Percentiles rank a stretch among this genome's conserved stretches.
These are phyloP conservation scores for Arachnomyces sp. DNA, from an alignment of 2,329 filamentous ascomycete genomes.

Conservation along the genomic window DNA sequence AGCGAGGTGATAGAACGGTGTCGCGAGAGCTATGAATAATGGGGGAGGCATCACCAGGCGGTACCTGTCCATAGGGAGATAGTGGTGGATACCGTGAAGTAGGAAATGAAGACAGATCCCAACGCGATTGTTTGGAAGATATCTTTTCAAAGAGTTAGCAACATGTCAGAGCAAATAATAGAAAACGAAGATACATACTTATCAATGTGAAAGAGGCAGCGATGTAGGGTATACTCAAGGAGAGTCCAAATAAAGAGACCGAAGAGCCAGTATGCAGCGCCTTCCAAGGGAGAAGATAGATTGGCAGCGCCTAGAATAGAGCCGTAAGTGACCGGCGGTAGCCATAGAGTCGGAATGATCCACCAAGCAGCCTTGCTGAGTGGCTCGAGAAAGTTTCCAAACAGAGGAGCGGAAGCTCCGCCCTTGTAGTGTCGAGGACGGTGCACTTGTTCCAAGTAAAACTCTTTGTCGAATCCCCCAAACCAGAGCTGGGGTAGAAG, in stretches of 20 bases:
- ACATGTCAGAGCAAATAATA: background rate
- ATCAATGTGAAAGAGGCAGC: constrained; percentile 91
- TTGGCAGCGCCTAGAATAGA: constrained; percentile 58
- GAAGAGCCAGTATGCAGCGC: constrained; percentile 57
- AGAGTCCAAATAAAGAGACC: constrained; percentile 81
- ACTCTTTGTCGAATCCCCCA: constrained; percentile 85
- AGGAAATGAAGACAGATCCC: constrained; percentile 82
- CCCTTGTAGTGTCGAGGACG: constrained; percentile 93
- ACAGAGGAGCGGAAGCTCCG: constrained; percentile 83
- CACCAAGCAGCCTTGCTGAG: constrained; percentile 93
- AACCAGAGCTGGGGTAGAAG: constrained; percentile 82
- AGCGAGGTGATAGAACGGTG: constrained; percentile 87
- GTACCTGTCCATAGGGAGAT: constrained; percentile 98
- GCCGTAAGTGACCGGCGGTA: constrained; percentile 71
- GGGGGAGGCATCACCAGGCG: constrained; percentile 94
- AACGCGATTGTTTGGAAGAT: constrained; percentile 85
- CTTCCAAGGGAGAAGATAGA: constrained; percentile 42
- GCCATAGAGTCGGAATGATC: constrained; percentile 75
- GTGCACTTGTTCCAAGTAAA: constrained; percentile 94
- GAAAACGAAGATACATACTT: constrained; percentile 50
- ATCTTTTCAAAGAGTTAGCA: constrained; percentile 44
- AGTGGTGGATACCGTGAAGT: constrained; percentile 95
- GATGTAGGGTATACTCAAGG: constrained; percentile 80
- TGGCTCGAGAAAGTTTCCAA: constrained; percentile 98
- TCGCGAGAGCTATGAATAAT: constrained; percentile 73